phyloP scores from a whole-genome alignment of 345 rosid species.

The Camelina sativa region DNA sequence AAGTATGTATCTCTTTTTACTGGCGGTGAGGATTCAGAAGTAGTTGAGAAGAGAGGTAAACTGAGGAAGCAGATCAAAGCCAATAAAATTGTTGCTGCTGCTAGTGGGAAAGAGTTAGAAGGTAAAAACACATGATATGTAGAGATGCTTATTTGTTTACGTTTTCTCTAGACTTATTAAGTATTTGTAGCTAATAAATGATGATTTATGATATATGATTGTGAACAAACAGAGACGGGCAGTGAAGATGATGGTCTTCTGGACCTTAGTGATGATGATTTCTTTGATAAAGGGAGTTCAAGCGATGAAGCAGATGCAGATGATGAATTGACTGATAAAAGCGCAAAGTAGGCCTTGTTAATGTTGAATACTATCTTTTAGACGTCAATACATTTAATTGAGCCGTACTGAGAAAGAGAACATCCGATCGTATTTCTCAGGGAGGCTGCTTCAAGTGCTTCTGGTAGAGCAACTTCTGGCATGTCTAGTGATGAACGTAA shows the following conservation, averaged over 20 bases:
- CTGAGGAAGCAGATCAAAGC: conserved; percentile 96
- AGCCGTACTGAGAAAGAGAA: not conserved
- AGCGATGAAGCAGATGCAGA: conserved; percentile 99
- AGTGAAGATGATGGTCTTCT: conserved; percentile 98
- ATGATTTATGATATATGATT: not conserved
- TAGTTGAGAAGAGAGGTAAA: conserved; percentile 77
- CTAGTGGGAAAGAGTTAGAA: conserved; percentile 98
- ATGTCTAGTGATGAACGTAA: conserved; percentile 97
- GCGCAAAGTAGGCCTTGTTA: conserved; percentile 65
- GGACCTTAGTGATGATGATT: conserved; percentile 96
- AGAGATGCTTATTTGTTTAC: not conserved
- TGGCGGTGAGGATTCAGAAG: conserved; percentile 73
- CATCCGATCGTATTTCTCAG: conserved; percentile 47
- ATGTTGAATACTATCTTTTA: conserved; percentile 10
- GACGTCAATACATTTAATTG: not conserved
- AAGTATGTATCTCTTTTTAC: conserved; percentile 89
- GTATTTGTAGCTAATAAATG: conserved; percentile 12
- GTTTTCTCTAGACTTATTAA: not conserved
- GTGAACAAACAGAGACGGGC: conserved; percentile 77
- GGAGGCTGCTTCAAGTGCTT: conserved; percentile 96
- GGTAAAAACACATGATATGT: conserved; percentile 52
- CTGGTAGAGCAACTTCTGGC: conserved; percentile 90
- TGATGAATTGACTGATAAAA: conserved; percentile 97
- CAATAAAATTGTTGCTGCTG: conserved; percentile 88
- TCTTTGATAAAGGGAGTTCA: conserved; percentile 85